Evolutionary conservation across 352 stramenopile species (phyloP).

Genomic region (Blastocystis sp.): DNA sequence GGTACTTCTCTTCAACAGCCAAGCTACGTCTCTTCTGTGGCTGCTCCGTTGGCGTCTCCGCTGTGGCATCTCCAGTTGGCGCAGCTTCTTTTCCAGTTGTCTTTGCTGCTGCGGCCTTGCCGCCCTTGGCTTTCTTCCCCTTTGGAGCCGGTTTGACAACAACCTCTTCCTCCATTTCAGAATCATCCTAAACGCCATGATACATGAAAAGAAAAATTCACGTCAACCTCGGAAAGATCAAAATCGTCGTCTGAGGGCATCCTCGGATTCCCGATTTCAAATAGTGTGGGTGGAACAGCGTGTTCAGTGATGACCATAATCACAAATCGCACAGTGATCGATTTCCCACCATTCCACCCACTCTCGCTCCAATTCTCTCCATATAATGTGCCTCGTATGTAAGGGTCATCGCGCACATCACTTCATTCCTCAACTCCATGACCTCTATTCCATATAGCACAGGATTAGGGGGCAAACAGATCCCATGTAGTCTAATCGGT

Average conservation of each 20-base stretch:
- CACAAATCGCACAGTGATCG: neutral
- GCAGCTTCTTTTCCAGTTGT: neutral
- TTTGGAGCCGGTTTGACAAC: neutral
- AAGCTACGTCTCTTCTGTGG: conserved; percentile 15
- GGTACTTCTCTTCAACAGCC: conserved; percentile 81
- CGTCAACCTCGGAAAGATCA: neutral
- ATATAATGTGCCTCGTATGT: too few species aligned
- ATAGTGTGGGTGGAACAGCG: neutral
- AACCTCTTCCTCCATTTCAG: neutral
- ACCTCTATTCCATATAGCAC: too few species aligned
- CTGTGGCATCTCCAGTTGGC: neutral
- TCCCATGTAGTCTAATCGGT: too few species aligned
- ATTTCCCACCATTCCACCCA: neutral
- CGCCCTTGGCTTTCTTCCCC: neutral
- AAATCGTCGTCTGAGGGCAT: conserved; percentile 33
- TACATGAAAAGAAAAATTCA: neutral
- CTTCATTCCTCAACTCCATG: too few species aligned
- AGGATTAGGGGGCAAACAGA: too few species aligned
- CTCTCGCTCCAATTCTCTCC: too few species aligned
- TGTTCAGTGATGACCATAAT: neutral
- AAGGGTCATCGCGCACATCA: too few species aligned
- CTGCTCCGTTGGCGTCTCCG: neutral
- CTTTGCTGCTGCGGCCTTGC: too few species aligned
- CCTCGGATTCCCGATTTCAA: neutral
- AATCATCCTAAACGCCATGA: conserved; percentile 5